Base-by-base conservation (phyloP, 129 eudicot genomes). In the Ambrosia trifida region DNA sequence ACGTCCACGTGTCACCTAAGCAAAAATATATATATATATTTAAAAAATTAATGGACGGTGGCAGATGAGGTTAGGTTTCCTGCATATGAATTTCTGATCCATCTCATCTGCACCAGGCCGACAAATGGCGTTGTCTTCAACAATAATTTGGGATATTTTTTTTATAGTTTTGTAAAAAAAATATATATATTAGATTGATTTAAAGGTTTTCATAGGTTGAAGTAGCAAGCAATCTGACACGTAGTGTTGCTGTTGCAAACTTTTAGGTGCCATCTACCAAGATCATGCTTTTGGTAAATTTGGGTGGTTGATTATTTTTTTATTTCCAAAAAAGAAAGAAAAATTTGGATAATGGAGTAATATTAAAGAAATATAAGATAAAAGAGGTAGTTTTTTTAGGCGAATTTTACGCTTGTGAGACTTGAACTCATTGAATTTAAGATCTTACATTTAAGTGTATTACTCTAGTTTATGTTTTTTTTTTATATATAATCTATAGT, bases 91-190 rank as follows among this genome's bases (percentile, higher is more conserved):
- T 13, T 12, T 31, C 61, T 41, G 11, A 62, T 45, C 36, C 52
- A 19, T 71, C 68, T 72, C 56, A 71, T 64, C 44, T 43, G 46
- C 50, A 62, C 67, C 66, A 24, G 70, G 61, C 81, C 75, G 78
- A 81, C 78, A 78, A 71, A 64, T 35, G 69, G 70, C 78, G 78
- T 66, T 60, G 46, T 59, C 74, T 49, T 72, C 72, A 17, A 58
- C 72, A 17, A 58, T 72, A 66, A 66, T 28, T 20, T 61, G 9
- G 47, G 78, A 72, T 66, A 57, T 51, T 14, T 16, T 56, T 7
- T 20, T 36, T 36, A 36, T 38, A 0, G 3, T 14, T 7, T 71
- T 56, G 1, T 16, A 28, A 58, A 24, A 58, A 58, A 2, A n/a
- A 19, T 47, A 49, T n/a, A n/a, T n/a, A 33, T 31, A 30, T 7